phyloP scores from a whole-genome alignment of 257 asterid species.

The Scutellaria barbata region DNA sequence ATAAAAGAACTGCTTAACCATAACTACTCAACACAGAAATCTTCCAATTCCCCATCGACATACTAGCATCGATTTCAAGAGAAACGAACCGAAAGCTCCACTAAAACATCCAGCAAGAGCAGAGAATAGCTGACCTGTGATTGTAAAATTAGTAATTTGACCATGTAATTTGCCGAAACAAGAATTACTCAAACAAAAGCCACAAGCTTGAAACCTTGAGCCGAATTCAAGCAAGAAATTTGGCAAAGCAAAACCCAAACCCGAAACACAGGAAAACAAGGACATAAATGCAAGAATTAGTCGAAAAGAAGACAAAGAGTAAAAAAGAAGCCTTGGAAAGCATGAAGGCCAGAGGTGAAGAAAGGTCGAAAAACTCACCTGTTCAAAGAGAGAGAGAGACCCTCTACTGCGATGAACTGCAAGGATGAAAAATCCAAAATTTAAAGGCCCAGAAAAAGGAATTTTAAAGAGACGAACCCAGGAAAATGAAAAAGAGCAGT shows the following conservation, averaged over 20 bases:
- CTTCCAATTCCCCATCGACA: constrained; percentile 16
- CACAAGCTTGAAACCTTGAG: constrained; percentile 30
- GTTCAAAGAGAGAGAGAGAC: constrained; percentile 12
- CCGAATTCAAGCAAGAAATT: constrained; percentile 10
- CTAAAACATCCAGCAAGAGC: constrained; percentile 32
- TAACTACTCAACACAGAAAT: background rate
- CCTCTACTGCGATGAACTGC: constrained; percentile 35
- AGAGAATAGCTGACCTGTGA: constrained; percentile 1
- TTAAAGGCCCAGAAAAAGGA: constrained; percentile 32
- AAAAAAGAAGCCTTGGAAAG: background rate
- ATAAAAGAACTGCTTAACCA: constrained; percentile 25
- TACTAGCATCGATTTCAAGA: constrained; percentile 13
- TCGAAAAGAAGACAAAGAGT: background rate
- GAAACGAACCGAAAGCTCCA: constrained; percentile 15
- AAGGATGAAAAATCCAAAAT: constrained; percentile 15
- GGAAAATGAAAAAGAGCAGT: constrained; percentile 32
- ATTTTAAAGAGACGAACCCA: constrained; percentile 30
- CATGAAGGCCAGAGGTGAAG: constrained; percentile 7
- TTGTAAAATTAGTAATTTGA: constrained; percentile 1
- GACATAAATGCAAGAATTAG: constrained; percentile 21
- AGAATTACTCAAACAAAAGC: constrained; percentile 6
- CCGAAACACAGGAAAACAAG: background rate
- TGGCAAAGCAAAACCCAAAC: constrained; percentile 8
- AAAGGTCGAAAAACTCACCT: constrained; percentile 34
- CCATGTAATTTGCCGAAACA: background rate